phyloP scores from a whole-genome alignment of 176 grass and related monocot species.

The Phragmites australis region DNA sequence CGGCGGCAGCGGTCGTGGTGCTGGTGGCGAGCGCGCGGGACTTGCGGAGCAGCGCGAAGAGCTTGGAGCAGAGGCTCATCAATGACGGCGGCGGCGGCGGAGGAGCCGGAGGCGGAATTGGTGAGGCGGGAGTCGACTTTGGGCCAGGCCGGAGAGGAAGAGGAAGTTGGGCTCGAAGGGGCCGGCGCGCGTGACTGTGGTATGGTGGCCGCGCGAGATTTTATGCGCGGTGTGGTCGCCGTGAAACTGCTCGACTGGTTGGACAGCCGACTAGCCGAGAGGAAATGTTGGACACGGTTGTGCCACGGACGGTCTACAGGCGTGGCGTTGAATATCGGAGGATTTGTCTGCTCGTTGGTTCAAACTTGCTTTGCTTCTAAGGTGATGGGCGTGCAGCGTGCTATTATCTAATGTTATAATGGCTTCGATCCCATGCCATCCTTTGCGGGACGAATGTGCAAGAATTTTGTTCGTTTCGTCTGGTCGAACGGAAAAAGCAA shows the following conservation, averaged over 20 bases:
- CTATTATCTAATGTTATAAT: no score
- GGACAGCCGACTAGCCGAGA: background rate
- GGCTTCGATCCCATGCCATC: no score
- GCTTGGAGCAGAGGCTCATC: constrained; percentile 61
- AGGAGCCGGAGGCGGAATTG: background rate
- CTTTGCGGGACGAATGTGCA: no score
- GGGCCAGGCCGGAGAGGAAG: background rate
- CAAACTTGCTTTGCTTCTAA: no score
- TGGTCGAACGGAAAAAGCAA: no score
- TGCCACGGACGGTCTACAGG: background rate
- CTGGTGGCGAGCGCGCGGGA: constrained; percentile 43
- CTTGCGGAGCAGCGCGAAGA: constrained; percentile 68
- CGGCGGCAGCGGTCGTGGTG: background rate
- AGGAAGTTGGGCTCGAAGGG: constrained; percentile 5
- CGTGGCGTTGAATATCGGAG: background rate
- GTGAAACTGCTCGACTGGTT: no score
- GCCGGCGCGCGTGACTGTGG: constrained; percentile 21
- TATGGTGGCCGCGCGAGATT: background rate
- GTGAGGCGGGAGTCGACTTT: background rate
- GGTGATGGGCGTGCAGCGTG: no score
- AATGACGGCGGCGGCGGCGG: constrained; percentile 22
- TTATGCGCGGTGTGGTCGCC: constrained; percentile 17
- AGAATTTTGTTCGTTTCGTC: no score
- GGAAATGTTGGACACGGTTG: constrained; percentile 29
- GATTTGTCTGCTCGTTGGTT: background rate